Evolutionary conservation across 1,284 basidiomycete species (phyloP), one percentile per base, ranked within the genome.

Genomic region (Naganishia sp.): DNA sequence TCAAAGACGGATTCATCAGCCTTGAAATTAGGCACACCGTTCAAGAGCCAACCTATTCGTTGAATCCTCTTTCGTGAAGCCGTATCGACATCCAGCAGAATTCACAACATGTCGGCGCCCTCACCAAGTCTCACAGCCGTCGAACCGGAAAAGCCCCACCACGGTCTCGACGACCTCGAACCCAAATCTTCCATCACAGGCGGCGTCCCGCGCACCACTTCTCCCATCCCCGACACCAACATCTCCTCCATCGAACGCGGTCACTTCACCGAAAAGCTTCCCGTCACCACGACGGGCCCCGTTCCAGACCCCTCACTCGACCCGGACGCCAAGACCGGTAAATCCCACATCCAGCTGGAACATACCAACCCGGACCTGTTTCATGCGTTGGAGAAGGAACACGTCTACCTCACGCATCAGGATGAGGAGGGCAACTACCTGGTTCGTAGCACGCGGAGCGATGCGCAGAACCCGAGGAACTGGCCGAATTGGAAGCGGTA

Each of bases 401-500:
- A 46, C 28, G 51, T 49, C 6, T 45, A 55, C 32, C 28, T 31
- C 31, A 55, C 42, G 23, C 51, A 43, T 15, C 46, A 31, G 25
- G 72, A 73, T 62, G 71, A 68, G 25, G 10, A 63, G 11, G 72
- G 72, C 1, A 71, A 71, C 41, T 63, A 67, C n/a, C 46, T 73
- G 39, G 67, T 73, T 17, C 64, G 63, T 32, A 66, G 67, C 45
- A 53, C 66, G 9, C 58, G 50, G 15, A 67, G 65, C 1, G 72
- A 73, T 54, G 66, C 63, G 32, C 42, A 49, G 18, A 71, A 66
- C 51, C 72, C 72, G 10, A 57, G 72, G 47, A 72, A 70, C 52
- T 75, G 74, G 74, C 58, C 63, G 23, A 71, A 72, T 42, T 72
- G 70, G 69, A 71, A 72, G 63, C 68, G 74, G 21, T 75, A 72